Percentiles rank a stretch among this genome's conserved stretches.
Conservation (phyloP, 1,284 basidiomycete species). For the Boletus albobrunnescens region DNA sequence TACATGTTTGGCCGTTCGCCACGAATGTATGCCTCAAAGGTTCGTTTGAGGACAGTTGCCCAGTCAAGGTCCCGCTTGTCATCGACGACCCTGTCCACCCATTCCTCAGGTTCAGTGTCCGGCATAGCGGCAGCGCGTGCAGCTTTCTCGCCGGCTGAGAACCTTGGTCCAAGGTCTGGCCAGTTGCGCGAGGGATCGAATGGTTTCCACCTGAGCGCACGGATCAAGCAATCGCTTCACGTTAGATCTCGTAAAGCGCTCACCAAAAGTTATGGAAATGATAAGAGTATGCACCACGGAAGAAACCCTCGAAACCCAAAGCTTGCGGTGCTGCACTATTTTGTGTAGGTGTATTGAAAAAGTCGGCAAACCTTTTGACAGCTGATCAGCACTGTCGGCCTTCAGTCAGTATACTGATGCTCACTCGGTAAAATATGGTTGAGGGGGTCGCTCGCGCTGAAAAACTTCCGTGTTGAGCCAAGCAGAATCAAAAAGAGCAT, state of each 20-base stretch:
- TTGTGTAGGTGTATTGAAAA: slow-evolving; percentile 73
- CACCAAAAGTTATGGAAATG: slow-evolving; percentile 86
- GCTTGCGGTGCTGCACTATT: slow-evolving; percentile 70
- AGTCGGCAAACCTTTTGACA: slow-evolving; percentile 58
- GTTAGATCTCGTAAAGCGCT: slow-evolving; percentile 12
- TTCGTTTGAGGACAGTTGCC: slow-evolving; percentile 87
- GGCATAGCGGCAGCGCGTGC: slow-evolving; percentile 42
- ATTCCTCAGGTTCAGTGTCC: slow-evolving; percentile 34
- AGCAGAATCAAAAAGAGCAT: slow-evolving; percentile 83
- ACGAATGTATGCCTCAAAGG: slow-evolving; percentile 84
- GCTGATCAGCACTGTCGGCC: neutral
- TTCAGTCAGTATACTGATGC: slow-evolving; percentile 24
- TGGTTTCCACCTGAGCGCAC: slow-evolving; percentile 76
- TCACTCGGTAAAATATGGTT: slow-evolving; percentile 79
- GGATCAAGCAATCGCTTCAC: neutral
- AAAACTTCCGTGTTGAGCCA: slow-evolving; percentile 83
- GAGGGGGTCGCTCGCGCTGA: slow-evolving; percentile 78
- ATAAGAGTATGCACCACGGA: slow-evolving; percentile 81
- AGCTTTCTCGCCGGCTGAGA: slow-evolving; percentile 66
- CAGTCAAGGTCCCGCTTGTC: slow-evolving; percentile 80
- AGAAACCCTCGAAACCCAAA: slow-evolving; percentile 82
- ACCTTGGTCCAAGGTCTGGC: slow-evolving; percentile 84
- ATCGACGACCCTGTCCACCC: slow-evolving; percentile 41
- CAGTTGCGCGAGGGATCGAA: slow-evolving; percentile 87
- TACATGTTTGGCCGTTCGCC: slow-evolving; percentile 91